phyloP scores from a whole-genome alignment of 164 flowering plant genomes.

The Magnolia changhungtana region DNA sequence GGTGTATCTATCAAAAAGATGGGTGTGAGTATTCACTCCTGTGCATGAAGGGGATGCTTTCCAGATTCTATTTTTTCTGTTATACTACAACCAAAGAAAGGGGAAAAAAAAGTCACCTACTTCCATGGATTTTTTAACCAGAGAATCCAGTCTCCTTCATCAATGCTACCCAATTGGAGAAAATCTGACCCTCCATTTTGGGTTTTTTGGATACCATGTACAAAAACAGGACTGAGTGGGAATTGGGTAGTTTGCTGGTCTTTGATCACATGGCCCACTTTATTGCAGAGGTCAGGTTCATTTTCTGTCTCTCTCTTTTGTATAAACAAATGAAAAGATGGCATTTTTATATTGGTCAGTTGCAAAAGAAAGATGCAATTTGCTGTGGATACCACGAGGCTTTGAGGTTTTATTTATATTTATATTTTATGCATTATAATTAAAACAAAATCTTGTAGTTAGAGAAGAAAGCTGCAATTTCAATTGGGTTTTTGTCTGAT shows the following conservation, averaged over 20 bases:
- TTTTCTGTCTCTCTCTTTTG: background rate
- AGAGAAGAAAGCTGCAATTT: background rate
- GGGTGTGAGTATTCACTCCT: too few relatives aligned
- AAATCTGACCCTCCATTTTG: background rate
- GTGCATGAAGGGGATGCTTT: too few relatives aligned
- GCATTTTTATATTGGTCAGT: background rate
- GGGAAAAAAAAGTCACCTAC: background rate
- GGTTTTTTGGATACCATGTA: background rate
- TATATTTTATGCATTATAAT: background rate
- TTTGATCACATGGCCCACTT: background rate
- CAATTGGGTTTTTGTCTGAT: background rate
- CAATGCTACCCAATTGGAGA: background rate
- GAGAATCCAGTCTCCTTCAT: background rate
- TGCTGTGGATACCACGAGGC: background rate
- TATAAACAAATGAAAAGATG: background rate
- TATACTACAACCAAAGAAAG: too few relatives aligned
- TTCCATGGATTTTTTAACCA: background rate
- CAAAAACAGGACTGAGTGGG: background rate
- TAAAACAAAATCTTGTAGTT: background rate
- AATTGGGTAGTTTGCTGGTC: background rate
- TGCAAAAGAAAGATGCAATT: background rate
- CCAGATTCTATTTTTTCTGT: too few relatives aligned
- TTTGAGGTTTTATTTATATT: too few relatives aligned
- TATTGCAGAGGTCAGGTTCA: background rate
- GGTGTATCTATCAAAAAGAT: too few relatives aligned